These are phyloP conservation scores for Symbiodinium natans DNA, from an alignment of 73 alveolate species.

Conservation along the genomic window DNA sequence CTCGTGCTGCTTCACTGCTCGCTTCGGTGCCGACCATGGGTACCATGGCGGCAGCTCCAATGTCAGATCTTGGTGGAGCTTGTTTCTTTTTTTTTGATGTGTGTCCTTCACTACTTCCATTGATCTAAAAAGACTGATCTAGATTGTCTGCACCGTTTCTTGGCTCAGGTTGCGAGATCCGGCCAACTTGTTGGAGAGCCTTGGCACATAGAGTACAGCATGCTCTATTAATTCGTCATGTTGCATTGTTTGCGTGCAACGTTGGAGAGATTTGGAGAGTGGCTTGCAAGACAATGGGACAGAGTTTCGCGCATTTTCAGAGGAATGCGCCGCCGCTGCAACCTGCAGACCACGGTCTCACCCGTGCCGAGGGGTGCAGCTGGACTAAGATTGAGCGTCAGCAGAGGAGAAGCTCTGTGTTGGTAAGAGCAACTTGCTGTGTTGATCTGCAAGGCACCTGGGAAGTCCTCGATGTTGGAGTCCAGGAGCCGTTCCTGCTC, in stretches of 20 bases:
- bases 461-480: neutral
- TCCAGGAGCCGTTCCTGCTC: neutral
- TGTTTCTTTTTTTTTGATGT: no score
- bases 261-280: no score
- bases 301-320: no score
- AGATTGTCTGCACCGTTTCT: no score
- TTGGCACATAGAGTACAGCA: neutral
- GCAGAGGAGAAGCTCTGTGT: neutral
- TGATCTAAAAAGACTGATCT: no score
- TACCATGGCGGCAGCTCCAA: neutral
- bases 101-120: no score
- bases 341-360: neutral
- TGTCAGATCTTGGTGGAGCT: no score
- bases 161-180: neutral
- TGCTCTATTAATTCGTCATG: no score
- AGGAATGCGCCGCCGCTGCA: neutral
- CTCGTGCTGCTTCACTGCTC: neutral
- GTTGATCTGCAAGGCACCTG: neutral
- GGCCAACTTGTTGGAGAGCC: neutral
- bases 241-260: no score
- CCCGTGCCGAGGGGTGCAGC: neutral
- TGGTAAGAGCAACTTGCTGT: neutral
- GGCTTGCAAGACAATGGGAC: no score
- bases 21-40: constrained; percentile 7
- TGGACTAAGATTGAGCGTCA: neutral